phyloP scores from a whole-genome alignment of 179 eudicot genomes.

The Amaranthus tricolor region DNA sequence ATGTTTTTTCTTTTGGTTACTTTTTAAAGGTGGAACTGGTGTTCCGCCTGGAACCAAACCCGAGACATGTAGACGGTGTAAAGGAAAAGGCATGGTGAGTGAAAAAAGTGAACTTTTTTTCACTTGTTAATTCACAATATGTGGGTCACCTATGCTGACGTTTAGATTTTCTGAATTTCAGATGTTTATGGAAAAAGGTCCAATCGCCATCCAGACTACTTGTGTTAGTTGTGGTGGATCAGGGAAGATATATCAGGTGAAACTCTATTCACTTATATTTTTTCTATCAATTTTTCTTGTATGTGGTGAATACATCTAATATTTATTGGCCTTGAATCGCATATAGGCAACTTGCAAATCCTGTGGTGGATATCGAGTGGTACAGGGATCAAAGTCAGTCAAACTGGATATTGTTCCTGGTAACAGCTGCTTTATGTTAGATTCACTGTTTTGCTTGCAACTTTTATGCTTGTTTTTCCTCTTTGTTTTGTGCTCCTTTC shows the following conservation, averaged over 20 bases:
- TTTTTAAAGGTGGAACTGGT: constrained; percentile 58
- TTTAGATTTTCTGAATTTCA: constrained; percentile 26
- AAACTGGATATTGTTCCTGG: constrained; percentile 85
- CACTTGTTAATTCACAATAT: not conserved
- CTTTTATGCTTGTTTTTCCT: not conserved
- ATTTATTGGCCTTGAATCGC: constrained; percentile 1
- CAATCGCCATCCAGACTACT: constrained; percentile 53
- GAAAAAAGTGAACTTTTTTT: not conserved
- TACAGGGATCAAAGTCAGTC: constrained; percentile 66
- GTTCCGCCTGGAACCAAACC: constrained; percentile 97
- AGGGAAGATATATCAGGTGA: constrained; percentile 71
- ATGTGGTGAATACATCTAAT: not conserved
- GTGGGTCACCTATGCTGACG: constrained; percentile 2
- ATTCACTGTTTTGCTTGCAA: not conserved
- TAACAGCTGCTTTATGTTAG: constrained; percentile 21
- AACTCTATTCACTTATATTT: not conserved
- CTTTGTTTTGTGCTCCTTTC: not conserved
- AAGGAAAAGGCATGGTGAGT: constrained; percentile 66
- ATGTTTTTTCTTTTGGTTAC: constrained; percentile 15
- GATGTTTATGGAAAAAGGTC: constrained; percentile 62
- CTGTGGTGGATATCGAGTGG: constrained; percentile 62
- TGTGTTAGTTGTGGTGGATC: constrained; percentile 59
- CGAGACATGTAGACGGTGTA: constrained; percentile 82
- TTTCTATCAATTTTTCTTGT: not conserved
- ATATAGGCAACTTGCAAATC: constrained; percentile 70